phyloP scores from a whole-genome alignment of 208 protist genomes.

The Trypanosoma platydactyli region DNA sequence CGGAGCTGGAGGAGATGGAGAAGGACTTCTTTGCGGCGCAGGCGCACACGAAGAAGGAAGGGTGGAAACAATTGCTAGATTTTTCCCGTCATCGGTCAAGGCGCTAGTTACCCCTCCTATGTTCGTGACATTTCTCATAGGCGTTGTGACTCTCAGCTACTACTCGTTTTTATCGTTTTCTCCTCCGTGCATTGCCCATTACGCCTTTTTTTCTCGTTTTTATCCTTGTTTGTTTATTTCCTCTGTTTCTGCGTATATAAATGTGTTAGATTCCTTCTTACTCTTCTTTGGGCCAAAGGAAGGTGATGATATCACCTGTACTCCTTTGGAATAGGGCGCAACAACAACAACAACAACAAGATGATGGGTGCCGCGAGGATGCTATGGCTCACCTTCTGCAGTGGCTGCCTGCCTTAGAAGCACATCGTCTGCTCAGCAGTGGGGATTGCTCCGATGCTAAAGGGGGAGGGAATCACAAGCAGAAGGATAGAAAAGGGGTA shows the following conservation, averaged over 20 bases:
- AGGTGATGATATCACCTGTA: constrained; percentile 24
- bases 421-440: neutral
- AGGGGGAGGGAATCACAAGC: too few relatives aligned
- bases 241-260: constrained; percentile 16
- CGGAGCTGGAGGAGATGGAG: constrained; percentile 58
- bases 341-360: neutral
- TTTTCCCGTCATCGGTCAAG: constrained; percentile 4
- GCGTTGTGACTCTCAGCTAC: neutral
- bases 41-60: constrained; percentile 50
- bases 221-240: constrained; percentile 15
- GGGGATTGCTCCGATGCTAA: neutral
- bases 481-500: constrained; percentile 4
- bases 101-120: neutral
- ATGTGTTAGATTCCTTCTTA: neutral
- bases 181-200: neutral
- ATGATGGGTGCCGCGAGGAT: neutral
- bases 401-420: constrained; percentile 16
- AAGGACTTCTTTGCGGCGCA: constrained; percentile 32
- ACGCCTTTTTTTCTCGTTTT: neutral
- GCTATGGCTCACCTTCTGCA: neutral
- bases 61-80: constrained; percentile 45
- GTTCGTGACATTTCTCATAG: constrained; percentile 11
- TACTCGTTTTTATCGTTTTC: constrained; percentile 21
- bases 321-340: constrained; percentile 21
- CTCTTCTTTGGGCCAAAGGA: constrained; percentile 6